A percentile compares a stretch with the other conserved stretches of the same genome.
Evolutionary conservation across 306 rosid species (phyloP).

Genomic region (Dalbergia cultrata): DNA sequence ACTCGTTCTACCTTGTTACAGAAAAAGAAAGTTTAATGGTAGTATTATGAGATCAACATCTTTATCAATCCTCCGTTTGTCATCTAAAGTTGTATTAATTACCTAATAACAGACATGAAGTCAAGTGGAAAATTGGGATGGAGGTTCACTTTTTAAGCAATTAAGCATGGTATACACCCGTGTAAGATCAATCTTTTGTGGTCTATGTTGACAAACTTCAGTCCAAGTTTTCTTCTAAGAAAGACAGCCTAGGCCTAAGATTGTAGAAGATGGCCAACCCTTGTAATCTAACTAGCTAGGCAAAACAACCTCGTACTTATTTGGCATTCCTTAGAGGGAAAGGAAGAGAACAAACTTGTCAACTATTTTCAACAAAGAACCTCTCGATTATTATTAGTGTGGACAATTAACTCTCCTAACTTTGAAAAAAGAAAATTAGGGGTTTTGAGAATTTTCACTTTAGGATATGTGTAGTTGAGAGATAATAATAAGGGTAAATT

Average conservation of each 20-base stretch:
- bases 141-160: neutral
- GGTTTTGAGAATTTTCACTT: neutral
- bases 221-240: neutral
- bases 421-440: neutral
- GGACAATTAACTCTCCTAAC: neutral
- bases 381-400: neutral
- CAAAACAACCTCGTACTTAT: neutral
- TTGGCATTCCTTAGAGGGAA: neutral
- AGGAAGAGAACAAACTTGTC: neutral
- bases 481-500: too few species aligned
- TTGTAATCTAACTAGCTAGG: neutral
- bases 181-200: neutral
- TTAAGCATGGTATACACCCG: neutral
- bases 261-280: neutral
- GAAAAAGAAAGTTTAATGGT: neutral
- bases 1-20: neutral
- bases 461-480: too few species aligned
- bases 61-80: slow-evolving; percentile 4
- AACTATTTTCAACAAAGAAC: neutral
- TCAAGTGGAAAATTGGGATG: neutral
- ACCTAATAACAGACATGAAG: neutral
- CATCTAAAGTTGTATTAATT: neutral
- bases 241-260: neutral
- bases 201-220: neutral
- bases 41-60: neutral